phyloP scores from a whole-genome alignment of 140 eudicot genomes.

The Bidens hawaiensis region DNA sequence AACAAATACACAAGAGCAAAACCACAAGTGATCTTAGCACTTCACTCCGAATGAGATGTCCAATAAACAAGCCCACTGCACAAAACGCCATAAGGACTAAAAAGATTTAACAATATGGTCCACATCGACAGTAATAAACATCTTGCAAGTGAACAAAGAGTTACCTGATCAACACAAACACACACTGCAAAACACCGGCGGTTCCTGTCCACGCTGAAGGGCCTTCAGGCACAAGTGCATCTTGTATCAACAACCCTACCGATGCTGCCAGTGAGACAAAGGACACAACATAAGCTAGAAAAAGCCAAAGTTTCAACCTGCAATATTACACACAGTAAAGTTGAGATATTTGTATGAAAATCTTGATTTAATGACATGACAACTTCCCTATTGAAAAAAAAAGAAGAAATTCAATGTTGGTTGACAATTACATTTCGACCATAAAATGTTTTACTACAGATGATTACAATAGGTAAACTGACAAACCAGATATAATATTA shows the following conservation, averaged over 20 bases:
- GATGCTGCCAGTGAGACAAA: conserved; percentile 83
- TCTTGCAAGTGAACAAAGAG: conserved; percentile 5
- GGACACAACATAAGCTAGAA: conserved; percentile 75
- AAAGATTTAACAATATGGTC: background rate
- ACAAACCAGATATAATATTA: background rate
- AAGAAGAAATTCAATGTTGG: background rate
- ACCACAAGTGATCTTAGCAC: conserved; percentile 13
- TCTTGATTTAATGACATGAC: background rate
- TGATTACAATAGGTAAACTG: background rate
- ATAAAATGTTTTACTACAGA: background rate
- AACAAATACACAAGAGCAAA: conserved; percentile 17
- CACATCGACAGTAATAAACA: background rate
- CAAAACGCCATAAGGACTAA: background rate
- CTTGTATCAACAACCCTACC: conserved; percentile 72
- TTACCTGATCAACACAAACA: conserved; percentile 65
- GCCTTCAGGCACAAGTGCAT: conserved; percentile 55
- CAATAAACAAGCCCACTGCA: conserved; percentile 64
- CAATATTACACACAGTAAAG: conserved; percentile 12
- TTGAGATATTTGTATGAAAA: conserved; percentile 6
- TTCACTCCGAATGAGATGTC: conserved; percentile 51
- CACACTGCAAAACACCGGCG: conserved; percentile 85
- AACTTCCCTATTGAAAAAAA: background rate
- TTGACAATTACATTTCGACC: background rate
- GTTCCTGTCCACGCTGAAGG: conserved; percentile 86
- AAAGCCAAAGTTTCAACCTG: conserved; percentile 89